phyloP scores from a whole-genome alignment of 768 basidiomycete species.

The Tulasnella sp. region DNA sequence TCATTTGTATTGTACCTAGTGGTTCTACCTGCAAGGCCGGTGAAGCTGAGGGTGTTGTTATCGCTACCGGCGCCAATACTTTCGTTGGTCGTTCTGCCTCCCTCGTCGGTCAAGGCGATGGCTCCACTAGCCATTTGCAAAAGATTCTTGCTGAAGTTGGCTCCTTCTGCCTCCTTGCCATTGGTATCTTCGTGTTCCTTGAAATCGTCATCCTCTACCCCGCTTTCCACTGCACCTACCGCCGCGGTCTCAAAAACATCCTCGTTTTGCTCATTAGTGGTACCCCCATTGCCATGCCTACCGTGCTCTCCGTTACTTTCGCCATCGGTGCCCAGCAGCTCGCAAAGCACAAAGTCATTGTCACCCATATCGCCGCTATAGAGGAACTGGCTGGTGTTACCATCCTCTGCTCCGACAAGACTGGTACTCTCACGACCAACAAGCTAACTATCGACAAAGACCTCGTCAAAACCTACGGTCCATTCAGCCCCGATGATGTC shows the following conservation, averaged over 20 bases:
- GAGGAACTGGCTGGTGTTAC: constrained; percentile 98
- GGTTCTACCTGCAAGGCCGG: constrained; percentile 99
- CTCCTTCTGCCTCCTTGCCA: constrained; percentile 92
- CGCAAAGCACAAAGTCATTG: constrained; percentile 98
- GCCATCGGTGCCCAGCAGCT: constrained; percentile 98
- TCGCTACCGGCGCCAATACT: constrained; percentile 94
- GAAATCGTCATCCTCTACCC: constrained; percentile 93
- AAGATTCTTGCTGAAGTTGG: constrained; percentile 98
- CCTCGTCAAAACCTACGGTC: constrained; percentile 84
- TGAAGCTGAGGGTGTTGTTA: constrained; percentile 97
- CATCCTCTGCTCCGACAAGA: constrained; percentile 98
- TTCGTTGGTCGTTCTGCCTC: constrained; percentile 99
- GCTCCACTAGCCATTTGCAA: constrained; percentile 96
- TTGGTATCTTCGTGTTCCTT: constrained; percentile 89
- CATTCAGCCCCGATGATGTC: constrained; percentile 81
- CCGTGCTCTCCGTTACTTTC: constrained; percentile 93
- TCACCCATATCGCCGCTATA: constrained; percentile 98
- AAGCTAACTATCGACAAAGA: constrained; percentile 94
- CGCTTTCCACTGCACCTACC: constrained; percentile 81
- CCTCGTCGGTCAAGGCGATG: constrained; percentile 94
- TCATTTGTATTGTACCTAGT: constrained; percentile 30
- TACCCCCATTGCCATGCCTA: constrained; percentile 99
- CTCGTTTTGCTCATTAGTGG: constrained; percentile 98
- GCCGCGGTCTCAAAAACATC: constrained; percentile 93
- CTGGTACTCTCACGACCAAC: constrained; percentile 96